Evolutionary conservation across 2,329 filamentous ascomycete genomes (phyloP).

Genomic region (Venturiaceae sp.): DNA sequence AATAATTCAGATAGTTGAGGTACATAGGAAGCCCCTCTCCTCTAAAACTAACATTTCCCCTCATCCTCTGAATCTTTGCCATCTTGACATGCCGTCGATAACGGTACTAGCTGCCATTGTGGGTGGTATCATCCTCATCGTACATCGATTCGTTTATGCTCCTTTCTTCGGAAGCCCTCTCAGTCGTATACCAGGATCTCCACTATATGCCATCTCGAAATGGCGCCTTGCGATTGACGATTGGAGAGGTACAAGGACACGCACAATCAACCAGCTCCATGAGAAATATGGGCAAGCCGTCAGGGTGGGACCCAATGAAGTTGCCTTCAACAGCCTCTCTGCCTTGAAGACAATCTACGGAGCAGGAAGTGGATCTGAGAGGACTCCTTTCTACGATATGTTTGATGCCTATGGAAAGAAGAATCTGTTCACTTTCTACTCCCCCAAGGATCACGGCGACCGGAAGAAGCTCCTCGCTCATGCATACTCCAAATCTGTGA

Average conservation of each 20-base stretch:
- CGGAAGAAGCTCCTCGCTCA: conserved; percentile 44
- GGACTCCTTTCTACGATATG: conserved; percentile 45
- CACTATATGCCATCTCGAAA: conserved; percentile 19
- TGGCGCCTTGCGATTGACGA: conserved; percentile 38
- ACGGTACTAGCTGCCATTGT: neutral
- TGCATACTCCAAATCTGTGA: conserved; percentile 41
- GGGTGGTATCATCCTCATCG: neutral
- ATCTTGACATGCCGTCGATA: neutral
- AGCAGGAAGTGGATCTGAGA: conserved; percentile 40
- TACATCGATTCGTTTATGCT: neutral
- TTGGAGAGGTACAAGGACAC: conserved; percentile 32
- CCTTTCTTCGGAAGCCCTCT: conserved; percentile 4
- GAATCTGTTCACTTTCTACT: conserved; percentile 44
- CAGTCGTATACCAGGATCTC: conserved; percentile 7
- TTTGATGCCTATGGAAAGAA: conserved; percentile 43
- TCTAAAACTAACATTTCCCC: neutral
- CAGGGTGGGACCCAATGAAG: conserved; percentile 37
- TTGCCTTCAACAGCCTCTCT: conserved; percentile 33
- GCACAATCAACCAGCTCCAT: conserved; percentile 33
- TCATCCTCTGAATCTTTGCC: no score
- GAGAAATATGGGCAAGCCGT: conserved; percentile 36
- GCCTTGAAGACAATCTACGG: conserved; percentile 46
- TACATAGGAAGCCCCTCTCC: neutral
- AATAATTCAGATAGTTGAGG: neutral
- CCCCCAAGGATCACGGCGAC: conserved; percentile 32